Conservation (phyloP, 257 asterid species). For the Orobanche coerulescens region DNA sequence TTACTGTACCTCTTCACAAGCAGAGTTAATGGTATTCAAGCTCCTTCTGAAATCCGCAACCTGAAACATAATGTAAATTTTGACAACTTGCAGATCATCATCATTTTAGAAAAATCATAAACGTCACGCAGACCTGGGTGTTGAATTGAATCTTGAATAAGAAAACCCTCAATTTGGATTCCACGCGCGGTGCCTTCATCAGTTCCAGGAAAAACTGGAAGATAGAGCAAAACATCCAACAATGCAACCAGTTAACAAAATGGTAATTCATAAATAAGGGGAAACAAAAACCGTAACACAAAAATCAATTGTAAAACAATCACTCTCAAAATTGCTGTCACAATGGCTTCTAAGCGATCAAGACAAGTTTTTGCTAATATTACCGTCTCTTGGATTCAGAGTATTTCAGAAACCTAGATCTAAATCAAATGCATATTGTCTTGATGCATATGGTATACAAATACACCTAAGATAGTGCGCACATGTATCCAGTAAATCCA, state of each 20-base stretch:
- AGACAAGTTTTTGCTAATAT: too few relatives aligned
- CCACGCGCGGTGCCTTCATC: conserved; percentile 98
- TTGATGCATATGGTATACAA: too few relatives aligned
- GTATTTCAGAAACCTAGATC: too few relatives aligned
- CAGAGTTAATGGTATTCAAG: conserved; percentile 58
- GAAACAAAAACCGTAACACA: background rate
- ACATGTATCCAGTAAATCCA: too few relatives aligned
- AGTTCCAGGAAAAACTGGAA: conserved; percentile 90
- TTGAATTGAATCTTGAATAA: conserved; percentile 89
- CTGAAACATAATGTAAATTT: conserved; percentile 37
- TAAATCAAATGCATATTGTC: too few relatives aligned
- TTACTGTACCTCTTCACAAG: conserved; percentile 86
- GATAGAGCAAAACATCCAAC: conserved; percentile 17
- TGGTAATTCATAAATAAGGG: background rate
- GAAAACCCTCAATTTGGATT: conserved; percentile 76
- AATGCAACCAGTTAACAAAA: background rate
- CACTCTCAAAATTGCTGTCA: background rate
- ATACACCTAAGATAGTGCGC: too few relatives aligned
- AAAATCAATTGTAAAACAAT: background rate
- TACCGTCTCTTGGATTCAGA: too few relatives aligned
- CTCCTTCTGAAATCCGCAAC: conserved; percentile 70
- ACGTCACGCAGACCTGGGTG: conserved; percentile 61
- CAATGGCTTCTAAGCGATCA: background rate
- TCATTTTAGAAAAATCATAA: conserved; percentile 20
- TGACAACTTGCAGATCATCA: conserved; percentile 20